Evolutionary conservation across 2,329 filamentous ascomycete genomes (phyloP).

Genomic region (Scedosporium aurantiacum): DNA sequence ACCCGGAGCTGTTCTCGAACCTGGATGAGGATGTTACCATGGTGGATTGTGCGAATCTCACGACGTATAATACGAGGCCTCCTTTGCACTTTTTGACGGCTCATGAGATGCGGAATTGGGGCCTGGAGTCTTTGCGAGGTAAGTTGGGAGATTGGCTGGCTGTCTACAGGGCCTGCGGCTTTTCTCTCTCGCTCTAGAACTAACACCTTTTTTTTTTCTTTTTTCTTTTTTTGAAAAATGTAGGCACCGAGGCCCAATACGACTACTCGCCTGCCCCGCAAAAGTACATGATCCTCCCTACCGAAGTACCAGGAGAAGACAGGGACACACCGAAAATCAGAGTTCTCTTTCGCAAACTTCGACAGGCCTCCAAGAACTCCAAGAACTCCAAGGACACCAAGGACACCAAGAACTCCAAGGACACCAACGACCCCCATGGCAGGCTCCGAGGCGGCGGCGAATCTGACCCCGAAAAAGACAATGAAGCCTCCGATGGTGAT

Average conservation of each 20-base stretch:
- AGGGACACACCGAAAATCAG: background rate
- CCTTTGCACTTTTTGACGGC: conserved; percentile 23
- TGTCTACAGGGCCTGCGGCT: background rate
- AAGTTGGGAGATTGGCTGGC: conserved; percentile 2
- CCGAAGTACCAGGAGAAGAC: background rate
- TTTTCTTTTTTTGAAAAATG: background rate
- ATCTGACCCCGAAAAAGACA: background rate
- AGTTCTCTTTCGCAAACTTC: too few species aligned
- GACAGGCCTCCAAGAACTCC: too few species aligned
- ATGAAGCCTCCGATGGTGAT: background rate
- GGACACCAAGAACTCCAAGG: too few species aligned
- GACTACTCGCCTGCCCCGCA: background rate
- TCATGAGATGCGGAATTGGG: conserved; percentile 19
- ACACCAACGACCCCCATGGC: background rate
- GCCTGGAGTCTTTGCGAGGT: conserved; percentile 15
- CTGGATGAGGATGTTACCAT: conserved; percentile 16
- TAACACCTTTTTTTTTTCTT: background rate
- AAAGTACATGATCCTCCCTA: background rate
- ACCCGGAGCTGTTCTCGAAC: conserved; percentile 10
- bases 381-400: too few species aligned
- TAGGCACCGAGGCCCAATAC: background rate
- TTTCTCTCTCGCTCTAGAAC: background rate
- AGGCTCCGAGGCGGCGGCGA: background rate
- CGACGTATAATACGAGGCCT: conserved; percentile 13
- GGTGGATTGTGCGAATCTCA: conserved; percentile 12